Evolutionary conservation across 768 basidiomycete genomes (phyloP).

Genomic region (Trametes punicea): DNA sequence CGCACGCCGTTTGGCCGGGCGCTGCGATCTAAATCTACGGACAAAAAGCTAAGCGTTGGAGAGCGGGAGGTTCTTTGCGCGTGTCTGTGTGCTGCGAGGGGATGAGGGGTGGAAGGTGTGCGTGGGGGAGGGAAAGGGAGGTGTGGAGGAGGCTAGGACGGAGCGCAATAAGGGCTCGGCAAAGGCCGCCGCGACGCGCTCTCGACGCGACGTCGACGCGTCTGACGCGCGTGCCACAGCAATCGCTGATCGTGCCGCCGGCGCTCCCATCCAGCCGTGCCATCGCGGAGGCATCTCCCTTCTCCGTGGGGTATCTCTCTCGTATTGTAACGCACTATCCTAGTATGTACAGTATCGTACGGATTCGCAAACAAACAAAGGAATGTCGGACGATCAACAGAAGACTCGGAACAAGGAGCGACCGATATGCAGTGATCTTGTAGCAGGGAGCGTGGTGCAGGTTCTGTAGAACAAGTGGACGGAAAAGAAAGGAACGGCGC

Average conservation of each 20-base stretch:
- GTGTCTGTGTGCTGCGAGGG: neutral
- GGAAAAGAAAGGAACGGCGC: neutral
- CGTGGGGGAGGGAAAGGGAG: neutral
- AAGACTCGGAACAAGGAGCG: neutral
- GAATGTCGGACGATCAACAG: neutral
- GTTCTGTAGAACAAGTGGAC: neutral
- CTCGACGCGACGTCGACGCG: slow-evolving; percentile 15
- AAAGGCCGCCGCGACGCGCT: slow-evolving; percentile 13
- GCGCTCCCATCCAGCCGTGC: neutral
- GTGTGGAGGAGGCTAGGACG: slow-evolving; percentile 4
- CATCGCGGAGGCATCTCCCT: neutral
- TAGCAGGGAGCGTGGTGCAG: neutral
- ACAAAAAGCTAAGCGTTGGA: neutral
- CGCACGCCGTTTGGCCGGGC: neutral
- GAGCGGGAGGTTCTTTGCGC: neutral
- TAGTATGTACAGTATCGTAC: slow-evolving; percentile 5
- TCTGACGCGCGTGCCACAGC: slow-evolving; percentile 3
- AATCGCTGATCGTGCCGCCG: neutral
- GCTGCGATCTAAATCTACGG: neutral
- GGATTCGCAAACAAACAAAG: too few relatives aligned
- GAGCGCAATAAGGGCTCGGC: slow-evolving; percentile 4
- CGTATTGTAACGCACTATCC: neutral
- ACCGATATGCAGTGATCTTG: neutral
- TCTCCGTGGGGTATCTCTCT: neutral
- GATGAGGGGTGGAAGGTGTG: neutral